Evolutionary conservation across 1,284 basidiomycete species (phyloP).

Genomic region (Amylostereum areolatum): DNA sequence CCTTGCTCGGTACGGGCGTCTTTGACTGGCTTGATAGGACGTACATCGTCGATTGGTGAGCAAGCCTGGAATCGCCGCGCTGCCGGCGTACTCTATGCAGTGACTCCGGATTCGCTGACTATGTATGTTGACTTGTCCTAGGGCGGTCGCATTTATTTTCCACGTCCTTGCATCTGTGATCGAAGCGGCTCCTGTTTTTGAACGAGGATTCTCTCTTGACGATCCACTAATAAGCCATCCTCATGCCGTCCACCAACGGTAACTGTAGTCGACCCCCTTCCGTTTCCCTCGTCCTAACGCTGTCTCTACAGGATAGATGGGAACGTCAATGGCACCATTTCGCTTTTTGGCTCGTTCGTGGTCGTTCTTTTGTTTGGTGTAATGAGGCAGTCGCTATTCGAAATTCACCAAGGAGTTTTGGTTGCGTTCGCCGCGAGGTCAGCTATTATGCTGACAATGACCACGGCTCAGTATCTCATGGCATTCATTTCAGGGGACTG

Average conservation of each 20-base stretch:
- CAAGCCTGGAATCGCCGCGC: background rate
- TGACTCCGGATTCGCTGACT: background rate
- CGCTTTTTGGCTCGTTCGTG: constrained; percentile 38
- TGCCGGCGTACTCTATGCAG: background rate
- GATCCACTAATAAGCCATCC: constrained; percentile 50
- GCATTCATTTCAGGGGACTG: constrained; percentile 31
- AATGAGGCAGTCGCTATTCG: constrained; percentile 37
- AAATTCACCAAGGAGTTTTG: constrained; percentile 53
- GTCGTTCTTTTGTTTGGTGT: constrained; percentile 31
- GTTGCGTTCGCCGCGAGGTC: constrained; percentile 45
- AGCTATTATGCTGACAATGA: constrained; percentile 3
- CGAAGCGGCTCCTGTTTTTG: constrained; percentile 37
- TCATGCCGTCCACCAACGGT: constrained; percentile 44
- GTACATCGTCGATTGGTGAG: constrained; percentile 32
- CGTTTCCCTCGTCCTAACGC: constrained; percentile 1
- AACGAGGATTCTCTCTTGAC: constrained; percentile 44
- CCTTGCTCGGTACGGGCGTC: constrained; percentile 30
- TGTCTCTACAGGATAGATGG: constrained; percentile 38
- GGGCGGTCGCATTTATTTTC: constrained; percentile 37
- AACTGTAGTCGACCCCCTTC: constrained; percentile 9
- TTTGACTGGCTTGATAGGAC: constrained; percentile 39
- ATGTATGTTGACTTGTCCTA: constrained; percentile 15
- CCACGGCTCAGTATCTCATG: background rate
- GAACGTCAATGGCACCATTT: constrained; percentile 37
- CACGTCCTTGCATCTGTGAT: constrained; percentile 38